Conservation (phyloP, 768 basidiomycete genomes). For the Kwoniella bestiolae region DNA sequence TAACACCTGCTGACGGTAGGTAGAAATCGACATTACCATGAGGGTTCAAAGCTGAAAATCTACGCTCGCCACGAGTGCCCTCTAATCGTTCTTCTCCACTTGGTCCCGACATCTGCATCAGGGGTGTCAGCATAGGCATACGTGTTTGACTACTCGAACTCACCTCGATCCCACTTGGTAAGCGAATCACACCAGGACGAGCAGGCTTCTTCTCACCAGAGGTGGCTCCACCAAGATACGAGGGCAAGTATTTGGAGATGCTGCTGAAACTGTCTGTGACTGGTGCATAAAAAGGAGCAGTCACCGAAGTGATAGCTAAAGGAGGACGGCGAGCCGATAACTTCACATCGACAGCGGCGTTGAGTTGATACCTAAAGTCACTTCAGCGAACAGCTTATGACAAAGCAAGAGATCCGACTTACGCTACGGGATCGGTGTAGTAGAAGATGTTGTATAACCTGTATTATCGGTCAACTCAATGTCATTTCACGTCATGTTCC, state of each 20-base stretch:
- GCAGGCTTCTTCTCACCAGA: constrained; percentile 37
- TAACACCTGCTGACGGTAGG: constrained; percentile 59
- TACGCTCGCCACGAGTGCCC: constrained; percentile 53
- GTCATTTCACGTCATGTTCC: constrained; percentile 8
- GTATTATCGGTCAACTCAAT: constrained; percentile 37
- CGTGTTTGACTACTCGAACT: not conserved
- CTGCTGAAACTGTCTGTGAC: constrained; percentile 56
- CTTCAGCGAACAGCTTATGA: not conserved
- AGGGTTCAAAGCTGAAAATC: constrained; percentile 61
- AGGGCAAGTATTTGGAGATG: constrained; percentile 53
- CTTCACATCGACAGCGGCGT: constrained; percentile 60
- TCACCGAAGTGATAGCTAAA: constrained; percentile 54
- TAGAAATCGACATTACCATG: constrained; percentile 61
- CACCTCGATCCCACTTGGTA: constrained; percentile 58
- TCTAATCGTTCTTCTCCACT: constrained; percentile 53
- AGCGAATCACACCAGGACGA: constrained; percentile 52
- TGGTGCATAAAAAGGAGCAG: constrained; percentile 52
- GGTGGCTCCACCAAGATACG: constrained; percentile 33
- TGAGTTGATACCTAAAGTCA: constrained; percentile 57
- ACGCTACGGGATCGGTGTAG: constrained; percentile 60
- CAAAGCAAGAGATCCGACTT: constrained; percentile 17
- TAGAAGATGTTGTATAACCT: constrained; percentile 61
- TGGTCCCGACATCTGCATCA: constrained; percentile 51
- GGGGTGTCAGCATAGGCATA: not conserved
- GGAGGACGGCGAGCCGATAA: constrained; percentile 46